A percentile compares a stretch with the other conserved stretches of the same genome.
phyloP scores from a whole-genome alignment of 1,284 basidiomycete species.

The Apiotrichum montevideense region DNA sequence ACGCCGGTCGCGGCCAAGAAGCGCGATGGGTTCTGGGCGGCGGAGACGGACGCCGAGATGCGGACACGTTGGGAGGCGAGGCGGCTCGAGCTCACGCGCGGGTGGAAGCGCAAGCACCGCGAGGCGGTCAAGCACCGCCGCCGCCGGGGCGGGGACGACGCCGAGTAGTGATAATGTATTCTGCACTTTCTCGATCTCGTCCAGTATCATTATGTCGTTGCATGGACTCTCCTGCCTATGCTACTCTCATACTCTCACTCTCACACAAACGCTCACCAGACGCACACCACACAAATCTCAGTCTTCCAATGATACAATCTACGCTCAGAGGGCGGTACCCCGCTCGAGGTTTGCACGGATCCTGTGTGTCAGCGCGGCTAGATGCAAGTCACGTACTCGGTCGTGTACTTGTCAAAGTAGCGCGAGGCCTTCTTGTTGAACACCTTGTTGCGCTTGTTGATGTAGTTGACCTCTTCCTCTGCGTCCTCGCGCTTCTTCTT shows the following conservation, averaged over 20 bases:
- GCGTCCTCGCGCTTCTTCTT: conserved; percentile 66
- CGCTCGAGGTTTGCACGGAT: conserved; percentile 93
- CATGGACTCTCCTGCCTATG: too few relatives aligned
- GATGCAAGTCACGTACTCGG: conserved; percentile 53
- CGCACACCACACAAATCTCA: too few relatives aligned
- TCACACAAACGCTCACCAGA: too few relatives aligned
- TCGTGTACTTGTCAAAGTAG: conserved; percentile 96
- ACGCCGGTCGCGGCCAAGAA: conserved; percentile 4
- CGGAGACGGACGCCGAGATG: conserved; percentile 51
- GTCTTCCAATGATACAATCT: neutral
- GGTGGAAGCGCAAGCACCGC: conserved; percentile 70
- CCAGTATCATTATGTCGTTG: too few relatives aligned
- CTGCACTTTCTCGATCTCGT: too few relatives aligned
- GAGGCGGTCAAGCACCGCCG: conserved; percentile 67
- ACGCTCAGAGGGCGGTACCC: conserved; percentile 71
- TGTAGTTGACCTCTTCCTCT: conserved; percentile 95
- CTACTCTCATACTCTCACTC: too few relatives aligned
- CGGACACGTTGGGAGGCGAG: conserved; percentile 63
- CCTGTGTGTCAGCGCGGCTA: conserved; percentile 18
- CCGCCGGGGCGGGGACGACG: conserved; percentile 53
- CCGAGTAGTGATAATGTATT: neutral
- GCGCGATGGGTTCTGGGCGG: conserved; percentile 41
- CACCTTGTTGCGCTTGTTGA: conserved; percentile 96
- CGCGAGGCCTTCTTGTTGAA: conserved; percentile 99
- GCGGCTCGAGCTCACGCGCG: conserved; percentile 63